Conservation (phyloP, 208 protist genomes). For the Lotmaria passim region DNA sequence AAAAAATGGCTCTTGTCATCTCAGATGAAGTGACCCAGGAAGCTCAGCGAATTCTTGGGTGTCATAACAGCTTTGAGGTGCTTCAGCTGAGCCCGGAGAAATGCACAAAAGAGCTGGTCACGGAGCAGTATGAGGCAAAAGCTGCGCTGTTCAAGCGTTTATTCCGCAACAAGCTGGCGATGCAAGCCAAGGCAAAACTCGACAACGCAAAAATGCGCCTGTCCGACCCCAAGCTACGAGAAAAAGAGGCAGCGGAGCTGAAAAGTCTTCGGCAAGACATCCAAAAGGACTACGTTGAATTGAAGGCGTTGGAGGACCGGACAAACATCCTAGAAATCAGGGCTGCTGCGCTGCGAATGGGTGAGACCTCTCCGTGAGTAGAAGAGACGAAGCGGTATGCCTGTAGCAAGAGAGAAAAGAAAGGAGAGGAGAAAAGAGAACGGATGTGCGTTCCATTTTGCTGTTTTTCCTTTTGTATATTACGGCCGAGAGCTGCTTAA, state of each 20-base stretch:
- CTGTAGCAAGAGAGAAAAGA: too few species aligned
- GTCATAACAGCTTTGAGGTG: slow-evolving; percentile 77
- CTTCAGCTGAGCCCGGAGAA: slow-evolving; percentile 63
- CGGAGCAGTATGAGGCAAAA: slow-evolving; percentile 71
- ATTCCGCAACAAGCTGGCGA: slow-evolving; percentile 78
- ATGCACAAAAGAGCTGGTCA: slow-evolving; percentile 50
- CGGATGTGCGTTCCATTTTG: too few species aligned
- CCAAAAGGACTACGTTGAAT: slow-evolving; percentile 45
- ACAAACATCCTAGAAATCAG: slow-evolving; percentile 72
- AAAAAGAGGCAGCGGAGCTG: slow-evolving; percentile 54
- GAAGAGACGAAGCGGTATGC: too few species aligned
- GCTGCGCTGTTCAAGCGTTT: slow-evolving; percentile 59
- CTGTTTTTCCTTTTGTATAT: neutral
- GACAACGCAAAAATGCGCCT: slow-evolving; percentile 83
- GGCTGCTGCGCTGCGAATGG: slow-evolving; percentile 38
- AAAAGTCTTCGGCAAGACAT: slow-evolving; percentile 38
- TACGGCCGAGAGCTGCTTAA: neutral
- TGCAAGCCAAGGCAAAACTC: slow-evolving; percentile 77
- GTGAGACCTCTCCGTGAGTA: neutral
- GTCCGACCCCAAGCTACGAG: slow-evolving; percentile 62
- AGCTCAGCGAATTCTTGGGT: slow-evolving; percentile 73
- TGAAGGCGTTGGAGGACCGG: slow-evolving; percentile 60
- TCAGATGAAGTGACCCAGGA: slow-evolving; percentile 63
- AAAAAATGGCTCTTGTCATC: slow-evolving; percentile 73
- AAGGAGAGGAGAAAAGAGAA: neutral